Base-by-base conservation (phyloP, 192 early-diverging fungal species). In the Gryganskiella cystojenkinii region DNA sequence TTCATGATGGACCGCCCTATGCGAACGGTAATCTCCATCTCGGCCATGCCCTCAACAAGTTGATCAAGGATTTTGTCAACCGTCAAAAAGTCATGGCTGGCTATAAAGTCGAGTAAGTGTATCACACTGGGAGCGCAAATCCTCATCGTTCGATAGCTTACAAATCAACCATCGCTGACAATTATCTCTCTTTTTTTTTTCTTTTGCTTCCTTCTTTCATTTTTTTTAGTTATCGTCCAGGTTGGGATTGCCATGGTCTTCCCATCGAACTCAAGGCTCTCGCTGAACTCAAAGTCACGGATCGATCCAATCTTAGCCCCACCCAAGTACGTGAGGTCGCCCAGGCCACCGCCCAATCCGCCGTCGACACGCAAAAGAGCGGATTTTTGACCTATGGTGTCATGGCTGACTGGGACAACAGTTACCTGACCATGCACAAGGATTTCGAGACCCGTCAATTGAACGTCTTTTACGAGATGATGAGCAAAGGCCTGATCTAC, bases 1-100 rank as follows among this genome's bases (percentile, higher is more conserved):
- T 93, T 50, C 93, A 94, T 52, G 93, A 94, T 68, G 92, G 93
- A 22, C 93, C 93, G 35, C 93, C 93, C 24, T 94, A 94, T 71
- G 93, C 92, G 40, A 92, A 94, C 70, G 93, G 92, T 28, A 83
- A 84, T 52, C 74, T 93, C 22, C 91, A 94, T 70, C 85, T 88
- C 53, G 88, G 85, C 3, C 93, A 94, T 55, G 91, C 91, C 35
- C 84, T 94, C 80, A 94, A 94, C 83, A 93, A 92, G 80, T 84
- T 94, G 46, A 83, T 93, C 24, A 94, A 94, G 74, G 93, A 94
- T 51, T 90, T 94, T 28, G 80, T 92, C 43, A 90, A 92, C 67
- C 86, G 93, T 24, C 88, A 93, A 71, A 86, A 90, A 51, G 83
- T 93, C 2, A 85, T 92, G 66, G 83, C 84, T 40, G 93, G 93